Percentiles rank a stretch among this genome's conserved stretches.
phyloP scores from a whole-genome alignment of 1,284 basidiomycete species.

The Irpex lacteus region DNA sequence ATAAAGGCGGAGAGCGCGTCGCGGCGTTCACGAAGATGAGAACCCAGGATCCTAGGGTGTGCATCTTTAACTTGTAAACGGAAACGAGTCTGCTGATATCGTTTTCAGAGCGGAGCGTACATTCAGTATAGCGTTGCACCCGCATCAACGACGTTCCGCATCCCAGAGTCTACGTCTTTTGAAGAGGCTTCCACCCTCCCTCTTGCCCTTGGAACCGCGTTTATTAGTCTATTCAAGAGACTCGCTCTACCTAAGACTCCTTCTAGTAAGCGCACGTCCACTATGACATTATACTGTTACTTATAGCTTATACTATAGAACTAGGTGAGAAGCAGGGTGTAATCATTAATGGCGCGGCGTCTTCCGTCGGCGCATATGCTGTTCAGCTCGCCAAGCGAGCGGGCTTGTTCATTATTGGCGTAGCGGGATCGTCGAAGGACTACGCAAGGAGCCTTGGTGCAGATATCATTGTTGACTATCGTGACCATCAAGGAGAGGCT shows the following conservation, averaged over 20 bases:
- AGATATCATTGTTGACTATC: background rate
- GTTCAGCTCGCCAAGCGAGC: background rate
- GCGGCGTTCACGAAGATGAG: slow-evolving; percentile 1
- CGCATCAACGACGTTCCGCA: background rate
- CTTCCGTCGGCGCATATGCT: background rate
- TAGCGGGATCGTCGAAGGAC: background rate
- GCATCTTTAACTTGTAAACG: background rate
- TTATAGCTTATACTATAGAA: no score
- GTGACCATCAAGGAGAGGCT: background rate
- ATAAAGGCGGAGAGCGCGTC: slow-evolving; percentile 45
- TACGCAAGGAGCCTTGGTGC: background rate
- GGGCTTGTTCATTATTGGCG: background rate
- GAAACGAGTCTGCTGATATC: background rate
- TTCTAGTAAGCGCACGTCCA: background rate
- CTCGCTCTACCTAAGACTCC: slow-evolving; percentile 20
- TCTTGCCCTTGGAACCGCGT: slow-evolving; percentile 36
- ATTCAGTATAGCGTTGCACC: slow-evolving; percentile 2
- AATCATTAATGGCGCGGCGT: background rate
- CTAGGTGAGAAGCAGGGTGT: background rate
- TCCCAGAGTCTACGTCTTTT: slow-evolving; percentile 16
- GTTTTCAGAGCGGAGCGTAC: background rate
- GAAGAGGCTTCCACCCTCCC: slow-evolving; percentile 38
- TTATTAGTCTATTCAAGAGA: slow-evolving; percentile 36
- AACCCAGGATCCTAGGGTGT: background rate
- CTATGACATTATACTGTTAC: no score